Evolutionary conservation across 1,139 yeast species (phyloP), one percentile per base, ranked within the genome.

Genomic region (Zygoascus meyerae): DNA sequence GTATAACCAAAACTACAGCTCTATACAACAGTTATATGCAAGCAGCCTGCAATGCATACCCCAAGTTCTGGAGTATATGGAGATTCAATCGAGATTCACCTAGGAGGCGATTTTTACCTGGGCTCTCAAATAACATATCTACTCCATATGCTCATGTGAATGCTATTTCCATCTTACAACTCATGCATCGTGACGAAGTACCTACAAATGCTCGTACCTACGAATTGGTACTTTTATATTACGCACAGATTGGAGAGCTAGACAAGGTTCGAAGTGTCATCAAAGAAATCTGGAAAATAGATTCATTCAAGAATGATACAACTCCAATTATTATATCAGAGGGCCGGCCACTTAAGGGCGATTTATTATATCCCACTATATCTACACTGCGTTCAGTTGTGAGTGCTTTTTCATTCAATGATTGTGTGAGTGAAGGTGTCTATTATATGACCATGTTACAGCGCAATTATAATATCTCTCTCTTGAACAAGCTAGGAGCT

Each of bases 11-110:
- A 39, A 56, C 57, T 16, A 52, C 62, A 10, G 55, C 50, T 21
- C 56, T 64, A 37, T 66, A 68, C 69, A 66, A 66, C 52, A 59
- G 57, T 17, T 66, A 66, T 49, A 61, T 66, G 41, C 46, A 47
- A 47, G 68, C 66, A 1, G 53, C 61, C 1, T 62, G 67, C 42
- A 64, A 61, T 41, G 61, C 66, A 6, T 55, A 61, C 39, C 61
- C 66, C n/a, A 48, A 47, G 34, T 55, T 55, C 38, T 64, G 69
- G 68, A 43, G 15, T 8, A 33, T 35, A 11, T 40, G 44, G 44
- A 40, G 40, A 15, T 35, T 34, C 40, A 39, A 16, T 16, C 17
- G 26, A 17, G 43, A 44, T 45, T 37, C 32, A 41, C 52, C 17
- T 26, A 31, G 21, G 30, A 45, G 9, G 42, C 40, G 17, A n/a